Conservation (phyloP, 345 rosid species). For the Gossypium raimondii region DNA sequence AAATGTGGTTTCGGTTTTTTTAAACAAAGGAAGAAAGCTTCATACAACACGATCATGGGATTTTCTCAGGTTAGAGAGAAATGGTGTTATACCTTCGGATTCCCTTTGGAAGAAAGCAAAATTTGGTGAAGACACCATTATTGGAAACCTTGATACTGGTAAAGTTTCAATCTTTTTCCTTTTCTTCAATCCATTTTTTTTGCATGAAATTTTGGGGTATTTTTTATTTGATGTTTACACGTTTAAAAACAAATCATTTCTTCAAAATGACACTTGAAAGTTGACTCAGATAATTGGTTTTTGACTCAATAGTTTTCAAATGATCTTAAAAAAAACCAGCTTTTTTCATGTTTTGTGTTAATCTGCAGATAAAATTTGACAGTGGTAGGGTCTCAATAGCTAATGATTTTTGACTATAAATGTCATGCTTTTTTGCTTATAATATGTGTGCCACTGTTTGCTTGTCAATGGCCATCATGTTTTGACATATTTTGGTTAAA, state of each 20-base stretch:
- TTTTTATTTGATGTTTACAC: constrained; percentile 15
- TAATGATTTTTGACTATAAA: constrained; percentile 7
- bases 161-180: neutral
- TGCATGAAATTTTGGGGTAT: neutral
- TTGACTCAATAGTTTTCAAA: neutral
- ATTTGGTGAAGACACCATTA: constrained; percentile 51
- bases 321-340: constrained; percentile 5
- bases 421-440: constrained; percentile 7
- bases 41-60: constrained; percentile 73
- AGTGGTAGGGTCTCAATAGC: constrained; percentile 18
- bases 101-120: constrained; percentile 48
- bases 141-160: constrained; percentile 67
- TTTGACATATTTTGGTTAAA: constrained; percentile 3
- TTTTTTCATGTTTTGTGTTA: neutral
- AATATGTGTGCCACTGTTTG: constrained; percentile 8
- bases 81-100: constrained; percentile 26
- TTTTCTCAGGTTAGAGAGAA: constrained; percentile 49
- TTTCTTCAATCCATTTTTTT: neutral
- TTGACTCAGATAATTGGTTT: neutral
- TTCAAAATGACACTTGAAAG: neutral
- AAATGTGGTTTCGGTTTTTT: constrained; percentile 49
- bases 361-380: neutral
- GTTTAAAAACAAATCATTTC: neutral
- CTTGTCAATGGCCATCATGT: constrained; percentile 1
- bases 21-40: constrained; percentile 40